Conservation (phyloP, 352 stramenopile species). For the Globisporangium barbulae region DNA sequence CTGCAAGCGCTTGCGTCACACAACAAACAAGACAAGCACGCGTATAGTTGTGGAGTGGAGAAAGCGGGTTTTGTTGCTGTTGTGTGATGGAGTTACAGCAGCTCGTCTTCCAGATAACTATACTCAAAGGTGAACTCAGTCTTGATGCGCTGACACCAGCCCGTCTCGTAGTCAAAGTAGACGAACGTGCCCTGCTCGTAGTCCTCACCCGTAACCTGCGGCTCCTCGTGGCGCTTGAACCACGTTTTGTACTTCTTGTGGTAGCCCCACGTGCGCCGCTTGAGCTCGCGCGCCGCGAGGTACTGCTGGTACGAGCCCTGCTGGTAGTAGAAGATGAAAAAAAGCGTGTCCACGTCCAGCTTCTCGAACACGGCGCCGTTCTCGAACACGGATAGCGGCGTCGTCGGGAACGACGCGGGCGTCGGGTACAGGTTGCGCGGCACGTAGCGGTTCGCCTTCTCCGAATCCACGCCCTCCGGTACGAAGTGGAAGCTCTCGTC, state of each 20-base stretch:
- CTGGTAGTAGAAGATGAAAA: constrained; percentile 99
- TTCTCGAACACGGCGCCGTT: constrained; percentile 96
- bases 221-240: constrained; percentile 98
- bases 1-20: too few relatives aligned
- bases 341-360: constrained; percentile 96
- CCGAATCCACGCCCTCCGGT: constrained; percentile 86
- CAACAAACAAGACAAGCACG: not conserved
- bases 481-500: constrained; percentile 92
- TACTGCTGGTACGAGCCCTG: constrained; percentile 99
- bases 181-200: constrained; percentile 99
- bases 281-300: constrained; percentile 96
- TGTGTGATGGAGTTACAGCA: constrained; percentile 29
- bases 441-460: constrained; percentile 90
- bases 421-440: constrained; percentile 95
- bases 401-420: constrained; percentile 87
- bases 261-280: constrained; percentile 98
- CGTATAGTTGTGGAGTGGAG: not conserved
- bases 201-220: constrained; percentile 95
- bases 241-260: constrained; percentile 99
- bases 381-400: constrained; percentile 91
- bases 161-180: constrained; percentile 99
- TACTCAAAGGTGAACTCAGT: constrained; percentile 99
- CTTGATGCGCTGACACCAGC: constrained; percentile 99
- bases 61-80: not conserved
- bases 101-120: constrained; percentile 94